Percentiles rank a stretch among this genome's conserved stretches.
Conservation (phyloP, 2,329 filamentous ascomycete genomes). For the Ophiostoma himal-ulmi region DNA sequence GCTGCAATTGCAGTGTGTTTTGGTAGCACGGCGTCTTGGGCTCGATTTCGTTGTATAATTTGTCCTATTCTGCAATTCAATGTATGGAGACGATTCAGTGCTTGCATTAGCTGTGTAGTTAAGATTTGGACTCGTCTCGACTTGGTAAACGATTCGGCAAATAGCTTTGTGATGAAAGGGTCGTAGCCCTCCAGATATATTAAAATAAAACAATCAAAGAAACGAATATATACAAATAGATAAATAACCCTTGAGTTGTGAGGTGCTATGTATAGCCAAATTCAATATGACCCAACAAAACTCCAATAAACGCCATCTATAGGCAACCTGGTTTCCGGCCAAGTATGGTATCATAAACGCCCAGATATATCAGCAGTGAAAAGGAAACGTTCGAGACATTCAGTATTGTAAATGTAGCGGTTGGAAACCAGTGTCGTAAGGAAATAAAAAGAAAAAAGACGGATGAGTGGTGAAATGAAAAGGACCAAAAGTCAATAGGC, state of each 20-base stretch:
- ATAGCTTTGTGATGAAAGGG: background rate
- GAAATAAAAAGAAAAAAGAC: background rate
- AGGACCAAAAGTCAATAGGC: background rate
- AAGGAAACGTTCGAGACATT: slow-evolving; percentile 5
- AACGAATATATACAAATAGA: background rate
- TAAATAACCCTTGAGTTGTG: slow-evolving; percentile 15
- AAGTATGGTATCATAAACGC: slow-evolving; percentile 16
- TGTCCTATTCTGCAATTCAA: background rate
- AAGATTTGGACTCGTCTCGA: background rate
- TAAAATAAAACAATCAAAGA: background rate
- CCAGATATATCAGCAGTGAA: background rate
- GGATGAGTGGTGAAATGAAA: background rate
- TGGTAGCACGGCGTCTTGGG: slow-evolving; percentile 16
- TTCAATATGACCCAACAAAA: background rate
- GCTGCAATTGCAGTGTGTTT: background rate
- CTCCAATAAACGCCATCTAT: slow-evolving; percentile 7
- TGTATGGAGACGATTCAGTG: background rate
- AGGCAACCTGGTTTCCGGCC: slow-evolving; percentile 12
- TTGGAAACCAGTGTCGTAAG: slow-evolving; percentile 4
- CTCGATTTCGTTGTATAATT: background rate
- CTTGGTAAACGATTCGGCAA: background rate
- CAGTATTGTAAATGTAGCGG: background rate
- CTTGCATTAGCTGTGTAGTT: background rate
- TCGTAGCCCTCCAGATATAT: background rate
- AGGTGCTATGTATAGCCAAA: slow-evolving; percentile 11